Evolutionary conservation across 805 yeast species (phyloP), one percentile per base, ranked within the genome.

Genomic region (Candida sithepensis): DNA sequence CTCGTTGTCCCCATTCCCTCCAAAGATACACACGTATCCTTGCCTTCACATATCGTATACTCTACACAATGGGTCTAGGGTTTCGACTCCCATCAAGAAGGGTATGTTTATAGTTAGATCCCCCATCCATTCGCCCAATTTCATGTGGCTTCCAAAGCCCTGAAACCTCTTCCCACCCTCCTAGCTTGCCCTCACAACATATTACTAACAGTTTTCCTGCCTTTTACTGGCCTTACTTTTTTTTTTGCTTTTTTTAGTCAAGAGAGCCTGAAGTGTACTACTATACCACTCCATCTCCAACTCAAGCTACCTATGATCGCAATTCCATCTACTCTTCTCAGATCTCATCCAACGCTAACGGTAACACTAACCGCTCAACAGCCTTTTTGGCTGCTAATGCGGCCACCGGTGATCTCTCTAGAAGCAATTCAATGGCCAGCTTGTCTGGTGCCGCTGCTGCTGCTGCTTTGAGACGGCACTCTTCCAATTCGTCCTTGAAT

Each of bases 381-480:
- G 65, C 63, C 3, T 54, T 43, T 41, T 42, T 54, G 47, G 64
- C 64, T 20, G 64, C 66, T 4, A 52, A 50, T 41, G 56, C 55
- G 36, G 62, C 63, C 3, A 41, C 55, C 16, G 56, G 58, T 10
- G 47, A 39, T 16, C 28, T 47, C 9, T 50, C 57, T 36, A 50
- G 64, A 42, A 47, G 57, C 14, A 48, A 54, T 32, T 59, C 65
- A 33, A 45, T 59, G 54, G 57, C 57, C 4, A 56, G 60, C 19
- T 39, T 60, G 21, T 64, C 67, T 2, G 56, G 62, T 20, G 58
- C 60, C 23, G 68, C 68, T 1, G 68, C 68, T 2, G 63, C 66
- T 5, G 63, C 68, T 10, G 68, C 68, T 2, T 40, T 65, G 30
- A 52, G 55, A 12, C 55, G 56, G 19, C 62, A 58, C 36, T 48